Conservation (phyloP, 306 rosid species). For the Sesbania bispinosa region DNA sequence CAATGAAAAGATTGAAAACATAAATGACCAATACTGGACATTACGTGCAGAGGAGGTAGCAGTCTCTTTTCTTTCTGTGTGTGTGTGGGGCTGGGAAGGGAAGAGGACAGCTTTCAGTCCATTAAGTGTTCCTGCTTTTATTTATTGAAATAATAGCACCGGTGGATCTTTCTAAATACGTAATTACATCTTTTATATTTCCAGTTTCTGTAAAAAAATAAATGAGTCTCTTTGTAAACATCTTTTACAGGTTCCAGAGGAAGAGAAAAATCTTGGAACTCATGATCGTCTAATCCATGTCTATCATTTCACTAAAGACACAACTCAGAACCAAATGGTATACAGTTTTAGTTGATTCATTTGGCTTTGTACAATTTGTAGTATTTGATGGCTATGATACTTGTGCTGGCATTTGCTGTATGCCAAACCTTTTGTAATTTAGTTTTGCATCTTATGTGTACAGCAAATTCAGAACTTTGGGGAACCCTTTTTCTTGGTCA, state of each 20-base stretch:
- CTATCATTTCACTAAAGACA: conserved; percentile 84
- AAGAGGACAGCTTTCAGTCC: not conserved
- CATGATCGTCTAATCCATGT: conserved; percentile 80
- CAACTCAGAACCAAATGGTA: conserved; percentile 79
- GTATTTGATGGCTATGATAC: conserved; percentile 2
- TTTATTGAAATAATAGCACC: conserved; percentile 4
- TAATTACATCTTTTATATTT: not conserved
- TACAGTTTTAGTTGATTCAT: not conserved
- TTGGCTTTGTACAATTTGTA: conserved; percentile 3
- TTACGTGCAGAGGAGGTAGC: conserved; percentile 89
- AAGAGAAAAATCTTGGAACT: conserved; percentile 77
- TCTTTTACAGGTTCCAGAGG: conserved; percentile 66
- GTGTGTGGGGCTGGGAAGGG: not conserved
- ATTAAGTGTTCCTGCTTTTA: conserved; percentile 11
- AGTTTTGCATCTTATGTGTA: conserved; percentile 17
- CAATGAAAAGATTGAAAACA: conserved; percentile 77
- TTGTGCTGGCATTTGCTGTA: not conserved
- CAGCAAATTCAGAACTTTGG: conserved; percentile 94
- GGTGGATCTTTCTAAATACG: not conserved
- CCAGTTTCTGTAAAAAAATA: conserved; percentile 2
- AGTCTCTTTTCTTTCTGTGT: conserved; percentile 16
- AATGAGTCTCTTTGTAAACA: not conserved
- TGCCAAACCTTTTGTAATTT: not conserved
- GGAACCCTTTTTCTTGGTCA: conserved; percentile 90
- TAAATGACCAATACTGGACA: conserved; percentile 94